These are phyloP conservation scores for Alternaria metachromatica DNA, from an alignment of 2,329 filamentous ascomycete species.

Conservation along the genomic window DNA sequence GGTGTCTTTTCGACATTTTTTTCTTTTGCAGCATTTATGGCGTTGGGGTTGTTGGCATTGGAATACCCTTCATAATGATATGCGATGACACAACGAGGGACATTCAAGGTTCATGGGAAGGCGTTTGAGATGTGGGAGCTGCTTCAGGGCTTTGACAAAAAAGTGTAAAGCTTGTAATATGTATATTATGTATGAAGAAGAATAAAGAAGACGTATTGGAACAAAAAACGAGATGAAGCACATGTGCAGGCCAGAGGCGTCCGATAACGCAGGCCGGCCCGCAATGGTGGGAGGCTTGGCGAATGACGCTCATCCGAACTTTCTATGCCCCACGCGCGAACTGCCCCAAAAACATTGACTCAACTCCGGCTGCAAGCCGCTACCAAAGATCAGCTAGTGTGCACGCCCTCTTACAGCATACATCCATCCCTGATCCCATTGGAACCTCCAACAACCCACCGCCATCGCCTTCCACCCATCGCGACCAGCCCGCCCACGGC, in stretches of 20 bases:
- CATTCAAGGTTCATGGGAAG: neutral
- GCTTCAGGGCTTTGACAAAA: too few species aligned
- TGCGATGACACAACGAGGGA: neutral
- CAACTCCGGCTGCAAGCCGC: neutral
- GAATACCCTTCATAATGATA: neutral
- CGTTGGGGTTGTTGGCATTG: neutral
- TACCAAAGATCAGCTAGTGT: neutral
- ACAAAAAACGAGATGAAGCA: neutral
- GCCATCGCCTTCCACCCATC: neutral
- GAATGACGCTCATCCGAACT: conserved; percentile 32
- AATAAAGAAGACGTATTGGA: too few species aligned
- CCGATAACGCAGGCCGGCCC: conserved; percentile 18
- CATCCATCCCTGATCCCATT: neutral
- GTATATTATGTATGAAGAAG: neutral
- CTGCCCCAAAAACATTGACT: conserved; percentile 2
- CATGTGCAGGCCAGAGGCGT: neutral
- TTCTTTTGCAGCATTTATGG: neutral
- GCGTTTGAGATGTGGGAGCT: neutral
- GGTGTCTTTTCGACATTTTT: neutral
- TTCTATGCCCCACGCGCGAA: conserved; percentile 16
- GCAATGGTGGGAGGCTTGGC: conserved; percentile 22
- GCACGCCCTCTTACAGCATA: rapidly evolving
- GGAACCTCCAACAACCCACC: neutral
- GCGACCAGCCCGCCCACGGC: conserved; percentile 1
- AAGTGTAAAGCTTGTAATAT: neutral